Percentiles rank a stretch among this genome's conserved stretches.
These are phyloP conservation scores for Austroboletus eburneus DNA, from an alignment of 768 basidiomycete species.

Conservation along the genomic window DNA sequence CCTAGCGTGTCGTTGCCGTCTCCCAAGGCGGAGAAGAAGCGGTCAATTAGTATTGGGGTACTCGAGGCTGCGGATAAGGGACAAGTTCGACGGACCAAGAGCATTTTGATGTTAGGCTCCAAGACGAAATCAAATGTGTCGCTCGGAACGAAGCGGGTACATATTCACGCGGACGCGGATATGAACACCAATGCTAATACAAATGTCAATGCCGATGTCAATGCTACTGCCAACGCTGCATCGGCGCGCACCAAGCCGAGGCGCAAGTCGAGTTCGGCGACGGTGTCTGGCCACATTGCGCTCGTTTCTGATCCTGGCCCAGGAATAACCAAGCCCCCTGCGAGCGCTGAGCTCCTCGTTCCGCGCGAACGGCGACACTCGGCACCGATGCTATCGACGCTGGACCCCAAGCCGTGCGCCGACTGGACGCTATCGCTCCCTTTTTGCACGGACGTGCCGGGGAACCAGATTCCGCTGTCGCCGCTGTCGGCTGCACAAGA, in stretches of 20 bases:
- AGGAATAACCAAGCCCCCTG: background rate
- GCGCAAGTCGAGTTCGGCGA: slow-evolving; percentile 26
- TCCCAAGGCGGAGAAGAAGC: slow-evolving; percentile 6
- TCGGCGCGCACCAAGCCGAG: too few species aligned
- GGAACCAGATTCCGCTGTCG: slow-evolving; percentile 14
- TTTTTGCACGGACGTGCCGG: slow-evolving; percentile 26
- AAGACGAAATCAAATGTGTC: slow-evolving; percentile 22
- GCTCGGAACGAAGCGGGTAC: slow-evolving; percentile 24
- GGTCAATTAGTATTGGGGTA: slow-evolving; percentile 27
- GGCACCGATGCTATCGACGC: slow-evolving; percentile 21
- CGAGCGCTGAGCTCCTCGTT: slow-evolving; percentile 18
- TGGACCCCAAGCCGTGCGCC: slow-evolving; percentile 1
- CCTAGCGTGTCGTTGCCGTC: background rate
- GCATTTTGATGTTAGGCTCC: slow-evolving; percentile 29
- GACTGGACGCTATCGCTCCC: slow-evolving; percentile 33
- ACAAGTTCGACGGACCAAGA: slow-evolving; percentile 28
- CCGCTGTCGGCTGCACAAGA: background rate
- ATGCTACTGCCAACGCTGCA: too few species aligned
- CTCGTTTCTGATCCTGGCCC: background rate
- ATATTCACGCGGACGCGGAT: slow-evolving; percentile 21
- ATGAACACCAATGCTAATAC: too few species aligned
- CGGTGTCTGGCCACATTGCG: slow-evolving; percentile 1
- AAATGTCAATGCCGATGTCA: too few species aligned
- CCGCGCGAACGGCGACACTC: slow-evolving; percentile 30
- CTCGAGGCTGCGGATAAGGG: slow-evolving; percentile 27